phyloP scores from a whole-genome alignment of 805 yeast species.

The Starmera quercuum region DNA sequence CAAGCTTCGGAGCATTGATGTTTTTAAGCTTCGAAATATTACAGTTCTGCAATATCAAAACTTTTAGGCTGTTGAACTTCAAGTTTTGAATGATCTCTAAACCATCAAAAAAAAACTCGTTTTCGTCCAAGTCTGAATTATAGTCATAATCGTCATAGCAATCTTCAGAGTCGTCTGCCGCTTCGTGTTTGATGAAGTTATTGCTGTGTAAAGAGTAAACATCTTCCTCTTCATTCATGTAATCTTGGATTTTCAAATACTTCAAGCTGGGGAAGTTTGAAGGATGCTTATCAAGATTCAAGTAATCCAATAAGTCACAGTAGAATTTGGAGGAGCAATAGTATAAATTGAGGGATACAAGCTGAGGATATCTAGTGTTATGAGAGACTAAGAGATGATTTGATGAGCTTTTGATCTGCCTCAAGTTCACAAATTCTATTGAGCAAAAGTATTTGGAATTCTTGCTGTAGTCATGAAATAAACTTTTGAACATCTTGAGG shows the following conservation, averaged over 20 bases:
- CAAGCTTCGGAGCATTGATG: slow-evolving; percentile 8
- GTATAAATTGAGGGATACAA: slow-evolving; percentile 11
- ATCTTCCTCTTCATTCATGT: slow-evolving; percentile 20
- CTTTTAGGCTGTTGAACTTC: slow-evolving; percentile 6
- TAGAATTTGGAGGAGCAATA: slow-evolving; percentile 19
- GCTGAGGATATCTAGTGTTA: slow-evolving; percentile 6
- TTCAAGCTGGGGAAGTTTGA: slow-evolving; percentile 9
- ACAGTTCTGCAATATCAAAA: slow-evolving; percentile 14
- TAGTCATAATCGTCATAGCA: slow-evolving; percentile 24
- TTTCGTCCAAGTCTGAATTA: slow-evolving; percentile 26
- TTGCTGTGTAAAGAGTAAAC: slow-evolving; percentile 13
- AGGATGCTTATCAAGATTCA: slow-evolving; percentile 7
- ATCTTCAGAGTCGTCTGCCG: slow-evolving; percentile 17
- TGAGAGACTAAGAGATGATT: slow-evolving; percentile 14
- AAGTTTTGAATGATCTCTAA: slow-evolving; percentile 16
- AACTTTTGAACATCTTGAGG: slow-evolving; percentile 16
- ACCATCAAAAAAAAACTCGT: slow-evolving; percentile 29
- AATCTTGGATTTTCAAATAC: slow-evolving; percentile 14
- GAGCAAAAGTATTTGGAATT: not conserved
- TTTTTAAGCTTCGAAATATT: slow-evolving; percentile 14
- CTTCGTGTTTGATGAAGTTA: slow-evolving; percentile 12
- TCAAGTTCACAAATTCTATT: slow-evolving; percentile 7
- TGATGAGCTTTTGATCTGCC: slow-evolving; percentile 11
- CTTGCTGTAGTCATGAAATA: slow-evolving; percentile 6
- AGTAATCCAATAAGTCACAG: slow-evolving; percentile 12